Base-by-base conservation (phyloP, 2,329 filamentous ascomycete genomes). In the Diaporthe sp. region DNA sequence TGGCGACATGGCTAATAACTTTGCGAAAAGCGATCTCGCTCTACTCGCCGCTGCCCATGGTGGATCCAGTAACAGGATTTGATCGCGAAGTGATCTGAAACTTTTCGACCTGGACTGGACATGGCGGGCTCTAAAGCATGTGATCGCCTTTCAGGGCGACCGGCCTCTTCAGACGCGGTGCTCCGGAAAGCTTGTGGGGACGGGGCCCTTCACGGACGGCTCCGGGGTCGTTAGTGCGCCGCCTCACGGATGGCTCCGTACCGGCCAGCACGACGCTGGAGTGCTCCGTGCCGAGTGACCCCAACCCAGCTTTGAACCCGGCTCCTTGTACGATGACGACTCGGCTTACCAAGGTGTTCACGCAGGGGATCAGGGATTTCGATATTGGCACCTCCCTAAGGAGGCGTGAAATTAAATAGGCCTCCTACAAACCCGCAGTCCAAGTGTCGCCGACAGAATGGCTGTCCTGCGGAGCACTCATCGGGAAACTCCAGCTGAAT, bases 401-500 rank as follows among this genome's bases (percentile, higher is more conserved):
- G 10, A 46, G 59, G n/a, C 4, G 25, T 28, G 17, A 4, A 19
- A 31, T 31, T 7, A 46, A 62, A 31, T 8, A 44, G 37, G 3
- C 15, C 6, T 62, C 12, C 25, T 62, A 62, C 59, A 46, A 31
- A 12, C 25, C 59, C 25, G 13, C 39, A 44, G 39, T n/a, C 59
- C 59, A 62, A 4, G 13, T 22, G 39, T 62, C 59, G 8, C 39
- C 39, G 4, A 31, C 22, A 31, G n/a, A 4, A 15, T 28, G 25
- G 39, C 59, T 31, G 1, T 62, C 39, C 25, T 44, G 59, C 25
- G 39, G 59, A 13, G 37, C 42, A 31, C 42, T 34, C 42, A 65
- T 13, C 10, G 42, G 61, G 10, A 65, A 65, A 19, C 7, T 65
- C 61, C 61, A 65, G 42, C 42, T 65, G 61, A 65, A 65, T 9